Conservation (phyloP, 2,329 filamentous ascomycete genomes). For the Fusarium subtropicale region DNA sequence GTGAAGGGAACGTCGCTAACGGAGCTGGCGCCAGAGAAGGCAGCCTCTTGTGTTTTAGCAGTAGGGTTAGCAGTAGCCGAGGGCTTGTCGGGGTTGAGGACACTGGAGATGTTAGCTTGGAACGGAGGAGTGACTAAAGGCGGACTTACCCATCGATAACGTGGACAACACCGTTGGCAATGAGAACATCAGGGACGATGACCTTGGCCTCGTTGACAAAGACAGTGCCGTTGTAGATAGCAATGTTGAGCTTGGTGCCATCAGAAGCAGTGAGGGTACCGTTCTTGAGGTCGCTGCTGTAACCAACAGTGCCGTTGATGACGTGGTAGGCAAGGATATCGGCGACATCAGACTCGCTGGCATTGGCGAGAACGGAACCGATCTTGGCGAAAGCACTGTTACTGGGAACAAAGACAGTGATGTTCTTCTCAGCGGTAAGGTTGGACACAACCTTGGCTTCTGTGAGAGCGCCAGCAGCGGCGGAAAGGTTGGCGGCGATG, state of each 20-base stretch:
- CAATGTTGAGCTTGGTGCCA: conserved; percentile 57
- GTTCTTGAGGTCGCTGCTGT: conserved; percentile 45
- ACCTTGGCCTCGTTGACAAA: conserved; percentile 57
- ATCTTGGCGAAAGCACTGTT: conserved; percentile 69
- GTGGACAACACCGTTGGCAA: conserved; percentile 68
- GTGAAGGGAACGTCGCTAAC: conserved; percentile 66
- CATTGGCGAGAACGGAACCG: conserved; percentile 59
- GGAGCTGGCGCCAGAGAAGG: conserved; percentile 64
- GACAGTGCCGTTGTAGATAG: conserved; percentile 55
- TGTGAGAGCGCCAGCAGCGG: conserved; percentile 43
- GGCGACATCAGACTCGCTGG: conserved; percentile 59
- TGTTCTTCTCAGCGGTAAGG: conserved; percentile 40
- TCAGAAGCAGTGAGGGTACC: conserved; percentile 32
- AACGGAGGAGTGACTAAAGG: neutral
- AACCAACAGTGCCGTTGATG: conserved; percentile 62
- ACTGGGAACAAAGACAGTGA: conserved; percentile 72
- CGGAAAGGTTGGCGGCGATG: conserved; percentile 39
- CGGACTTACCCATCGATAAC: conserved; percentile 65
- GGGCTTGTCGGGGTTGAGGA: conserved; percentile 56
- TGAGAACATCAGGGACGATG: conserved; percentile 60
- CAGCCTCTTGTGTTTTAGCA: conserved; percentile 57
- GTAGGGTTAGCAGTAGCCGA: conserved; percentile 51
- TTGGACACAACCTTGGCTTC: conserved; percentile 43
- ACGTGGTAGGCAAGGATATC: conserved; percentile 72
- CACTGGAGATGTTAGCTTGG: conserved; percentile 55